Percentiles rank a stretch among this genome's conserved stretches.
phyloP scores from a whole-genome alignment of 306 rosid species.

The Elaeagnus macrophylla region DNA sequence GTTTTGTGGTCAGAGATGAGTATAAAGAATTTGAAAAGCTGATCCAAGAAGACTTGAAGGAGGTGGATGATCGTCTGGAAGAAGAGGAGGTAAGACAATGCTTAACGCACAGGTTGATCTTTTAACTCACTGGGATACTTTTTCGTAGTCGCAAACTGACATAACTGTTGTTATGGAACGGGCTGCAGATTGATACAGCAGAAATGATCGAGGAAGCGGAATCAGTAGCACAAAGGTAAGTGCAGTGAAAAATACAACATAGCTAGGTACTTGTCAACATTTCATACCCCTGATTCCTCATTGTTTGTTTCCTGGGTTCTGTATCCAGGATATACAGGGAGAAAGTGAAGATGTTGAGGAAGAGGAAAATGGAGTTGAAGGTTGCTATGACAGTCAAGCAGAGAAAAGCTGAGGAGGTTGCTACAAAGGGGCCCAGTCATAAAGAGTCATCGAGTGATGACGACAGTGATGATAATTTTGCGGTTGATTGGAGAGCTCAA shows the following conservation, averaged over 20 bases:
- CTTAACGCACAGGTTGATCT: background rate
- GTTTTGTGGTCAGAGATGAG: constrained; percentile 57
- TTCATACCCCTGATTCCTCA: background rate
- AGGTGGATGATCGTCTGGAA: constrained; percentile 88
- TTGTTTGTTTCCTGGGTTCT: constrained; percentile 3
- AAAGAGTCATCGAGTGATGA: constrained; percentile 66
- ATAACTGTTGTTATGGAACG: constrained; percentile 14
- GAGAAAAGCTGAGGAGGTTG: constrained; percentile 29
- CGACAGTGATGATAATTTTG: constrained; percentile 59
- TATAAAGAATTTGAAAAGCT: constrained; percentile 89
- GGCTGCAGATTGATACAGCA: constrained; percentile 75
- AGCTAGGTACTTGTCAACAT: background rate
- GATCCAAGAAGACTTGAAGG: constrained; percentile 88
- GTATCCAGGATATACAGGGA: constrained; percentile 44
- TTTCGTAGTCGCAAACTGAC: constrained; percentile 7
- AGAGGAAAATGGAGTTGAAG: constrained; percentile 55
- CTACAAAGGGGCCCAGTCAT: constrained; percentile 26
- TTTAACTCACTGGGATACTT: background rate
- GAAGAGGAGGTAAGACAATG: constrained; percentile 74
- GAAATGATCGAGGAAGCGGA: constrained; percentile 86
- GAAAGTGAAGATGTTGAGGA: constrained; percentile 68
- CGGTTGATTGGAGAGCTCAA: constrained; percentile 96
- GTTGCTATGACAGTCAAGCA: constrained; percentile 45
- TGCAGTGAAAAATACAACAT: constrained; percentile 2
- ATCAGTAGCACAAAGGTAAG: constrained; percentile 71